These are phyloP conservation scores for Penicillium capsulatum DNA, from an alignment of 2,329 filamentous ascomycete genomes.

Conservation along the genomic window DNA sequence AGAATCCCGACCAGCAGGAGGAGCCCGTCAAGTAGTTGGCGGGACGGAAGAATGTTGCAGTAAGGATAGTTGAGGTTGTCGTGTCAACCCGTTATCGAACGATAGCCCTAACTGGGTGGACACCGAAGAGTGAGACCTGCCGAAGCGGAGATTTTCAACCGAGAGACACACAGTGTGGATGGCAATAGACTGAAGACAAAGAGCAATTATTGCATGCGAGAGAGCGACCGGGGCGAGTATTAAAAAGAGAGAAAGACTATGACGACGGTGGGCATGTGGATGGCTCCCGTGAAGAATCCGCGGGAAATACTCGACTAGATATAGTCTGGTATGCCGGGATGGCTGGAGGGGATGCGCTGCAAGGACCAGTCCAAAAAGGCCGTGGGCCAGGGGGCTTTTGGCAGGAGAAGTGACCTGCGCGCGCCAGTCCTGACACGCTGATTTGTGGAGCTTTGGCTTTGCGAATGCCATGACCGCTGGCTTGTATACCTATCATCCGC, in stretches of 20 bases:
- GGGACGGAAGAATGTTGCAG: constrained; percentile 28
- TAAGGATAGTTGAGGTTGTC: constrained; percentile 36
- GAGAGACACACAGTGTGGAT: constrained; percentile 20
- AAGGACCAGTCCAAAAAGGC: constrained; percentile 18
- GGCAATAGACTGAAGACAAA: constrained; percentile 16
- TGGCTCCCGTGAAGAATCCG: constrained; percentile 33
- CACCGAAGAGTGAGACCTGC: constrained; percentile 20
- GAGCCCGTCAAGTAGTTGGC: constrained; percentile 17
- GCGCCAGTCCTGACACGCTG: too few species aligned
- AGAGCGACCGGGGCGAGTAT: constrained; percentile 8
- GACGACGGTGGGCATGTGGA: constrained; percentile 30
- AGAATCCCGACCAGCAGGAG: constrained; percentile 31
- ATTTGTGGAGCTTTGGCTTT: too few species aligned
- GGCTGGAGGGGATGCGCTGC: constrained; percentile 13
- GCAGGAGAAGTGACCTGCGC: too few species aligned
- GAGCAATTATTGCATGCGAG: constrained; percentile 10
- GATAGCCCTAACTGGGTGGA: constrained; percentile 26
- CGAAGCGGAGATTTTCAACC: constrained; percentile 19
- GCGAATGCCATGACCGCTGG: too few species aligned
- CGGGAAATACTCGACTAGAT: constrained; percentile 26
- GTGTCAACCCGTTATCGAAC: constrained; percentile 33
- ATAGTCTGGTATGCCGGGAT: constrained; percentile 26
- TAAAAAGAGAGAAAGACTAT: constrained; percentile 9
- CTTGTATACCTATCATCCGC: too few species aligned
- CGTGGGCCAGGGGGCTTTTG: too few species aligned